Percentiles rank a stretch among this genome's conserved stretches.
phyloP scores from a whole-genome alignment of 2,329 filamentous ascomycete species.

The Fusarium drepaniforme region DNA sequence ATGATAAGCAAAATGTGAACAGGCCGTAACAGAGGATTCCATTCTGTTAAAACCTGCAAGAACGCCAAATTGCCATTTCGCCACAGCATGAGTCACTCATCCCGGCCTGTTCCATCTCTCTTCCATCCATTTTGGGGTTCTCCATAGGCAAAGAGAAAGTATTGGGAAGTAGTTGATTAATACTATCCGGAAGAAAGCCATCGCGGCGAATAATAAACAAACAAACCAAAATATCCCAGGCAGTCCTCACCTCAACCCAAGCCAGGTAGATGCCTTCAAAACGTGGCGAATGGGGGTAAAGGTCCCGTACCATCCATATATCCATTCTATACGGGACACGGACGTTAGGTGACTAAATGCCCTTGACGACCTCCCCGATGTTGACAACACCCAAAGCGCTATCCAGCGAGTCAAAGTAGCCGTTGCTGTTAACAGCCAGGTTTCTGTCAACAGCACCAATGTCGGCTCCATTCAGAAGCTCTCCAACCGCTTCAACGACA shows the following conservation, averaged over 20 bases:
- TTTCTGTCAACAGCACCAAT: slow-evolving; percentile 10
- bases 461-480: slow-evolving; percentile 9
- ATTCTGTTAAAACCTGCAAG: no score
- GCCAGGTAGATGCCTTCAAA: not conserved
- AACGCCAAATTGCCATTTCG: no score
- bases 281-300: not conserved
- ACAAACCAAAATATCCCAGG: not conserved
- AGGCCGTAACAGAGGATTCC: not conserved
- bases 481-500: slow-evolving; percentile 13
- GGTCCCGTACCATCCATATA: not conserved
- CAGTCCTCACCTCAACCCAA: not conserved
- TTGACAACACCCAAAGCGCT: slow-evolving; percentile 7
- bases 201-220: not conserved
- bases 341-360: not conserved
- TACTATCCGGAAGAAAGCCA: no score
- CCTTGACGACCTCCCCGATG: not conserved
- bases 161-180: no score
- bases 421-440: slow-evolving; percentile 12
- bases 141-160: no score
- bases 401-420: slow-evolving; percentile 11
- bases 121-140: no score
- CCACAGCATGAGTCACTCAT: no score
- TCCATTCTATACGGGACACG: no score
- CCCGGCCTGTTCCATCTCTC: no score
- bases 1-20: not conserved